Evolutionary conservation across 371 early-diverging fungal species (phyloP), one percentile per base, ranked within the genome.

Genomic region (Fennellomyces sp.): DNA sequence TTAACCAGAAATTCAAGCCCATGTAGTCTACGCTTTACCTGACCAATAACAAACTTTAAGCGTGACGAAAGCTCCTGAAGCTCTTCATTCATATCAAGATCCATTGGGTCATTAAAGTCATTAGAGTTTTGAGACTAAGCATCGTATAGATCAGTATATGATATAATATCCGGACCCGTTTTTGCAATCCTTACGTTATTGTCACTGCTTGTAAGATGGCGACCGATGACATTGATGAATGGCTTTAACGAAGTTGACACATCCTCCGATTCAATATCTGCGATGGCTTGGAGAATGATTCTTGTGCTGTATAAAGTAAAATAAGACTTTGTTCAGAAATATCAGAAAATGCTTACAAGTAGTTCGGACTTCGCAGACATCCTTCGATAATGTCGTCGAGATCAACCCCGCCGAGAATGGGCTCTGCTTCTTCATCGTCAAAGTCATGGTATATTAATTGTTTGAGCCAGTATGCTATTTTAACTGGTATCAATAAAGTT

Each of bases 401-500:
- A 5, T 50, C 17, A 5, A 72, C 27, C 0, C 64, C 63, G 1
- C 49, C 47, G n/a, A 76, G 58, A 17, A 69, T 64, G 25, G 57
- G 58, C 2, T 66, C 36, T 3, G 38, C 36, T 11, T 42, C 29
- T 19, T 39, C 39, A 5, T 28, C 29, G 10, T 29, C 29, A 26
- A 59, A 63, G 35, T 76, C 64, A 17, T 54, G 35, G 17, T 55
- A 35, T 2, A 75, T 63, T 41, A 81, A 68, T 33, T 68, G 45
- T 29, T 70, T 72, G 15, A 81, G 28, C 75, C 78, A 81, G 33
- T 72, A 76, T 12, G 70, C 75, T 73, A 70, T 23, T 28, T 15
- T 12, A 27, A 25, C 10, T 13, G 51, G 0, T 26, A 39, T 25
- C 17, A 27, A 28, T 13, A 17, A 26, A 26, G 10, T 23, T 35